Evolutionary conservation across 208 protist species (phyloP), one percentile per base, ranked within the genome.

Genomic region (Leishmania lainsoni): DNA sequence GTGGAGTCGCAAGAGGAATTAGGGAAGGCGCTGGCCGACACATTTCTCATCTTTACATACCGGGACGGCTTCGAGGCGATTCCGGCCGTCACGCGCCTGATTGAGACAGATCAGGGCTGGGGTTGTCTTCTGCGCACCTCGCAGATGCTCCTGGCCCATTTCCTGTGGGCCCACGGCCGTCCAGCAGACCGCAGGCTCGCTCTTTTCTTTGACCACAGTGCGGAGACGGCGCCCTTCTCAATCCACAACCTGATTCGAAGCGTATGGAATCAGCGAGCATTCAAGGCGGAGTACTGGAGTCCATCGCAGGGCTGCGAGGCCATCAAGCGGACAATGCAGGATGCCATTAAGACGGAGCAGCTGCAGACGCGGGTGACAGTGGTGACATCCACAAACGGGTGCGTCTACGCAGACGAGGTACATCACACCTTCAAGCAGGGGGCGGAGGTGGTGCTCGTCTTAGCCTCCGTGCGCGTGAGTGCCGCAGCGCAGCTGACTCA

Each of bases 61-160:
- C 91, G 94, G 56, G 84, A 78, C n/a, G 79, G 83, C 68, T 96
- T 96, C 75, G 86, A 88, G 61, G 81, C 81, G 4, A 87, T 94
- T 12, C 79, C 76, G 20, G 70, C 83, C n/a, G 78, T 74, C 39
- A 80, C 82, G 12, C 77, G 82, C 29, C 56, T n/a, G 54, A 61
- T 92, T 17, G 74, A 83, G 58, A 89, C 90, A 1, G 94, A 97
- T 75, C 86, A 88, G 52, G 94, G 94, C 35, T 97, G 94, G 94
- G 94, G 94, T 63, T 97, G 94, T 73, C 85, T 97, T 29, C 84
- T 90, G 42, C 94, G 94, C 35, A 85, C 90, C 5, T 86, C 89
- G 20, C 94, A 97, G 86, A 97, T 97, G 94, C 85, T 97, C 4
- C 77, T 97, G 29, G 92, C 91, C n/a, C 92, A 93, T 66, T 89